phyloP scores from a whole-genome alignment of 768 basidiomycete species.

The Tricholoma bakamatsutake region DNA sequence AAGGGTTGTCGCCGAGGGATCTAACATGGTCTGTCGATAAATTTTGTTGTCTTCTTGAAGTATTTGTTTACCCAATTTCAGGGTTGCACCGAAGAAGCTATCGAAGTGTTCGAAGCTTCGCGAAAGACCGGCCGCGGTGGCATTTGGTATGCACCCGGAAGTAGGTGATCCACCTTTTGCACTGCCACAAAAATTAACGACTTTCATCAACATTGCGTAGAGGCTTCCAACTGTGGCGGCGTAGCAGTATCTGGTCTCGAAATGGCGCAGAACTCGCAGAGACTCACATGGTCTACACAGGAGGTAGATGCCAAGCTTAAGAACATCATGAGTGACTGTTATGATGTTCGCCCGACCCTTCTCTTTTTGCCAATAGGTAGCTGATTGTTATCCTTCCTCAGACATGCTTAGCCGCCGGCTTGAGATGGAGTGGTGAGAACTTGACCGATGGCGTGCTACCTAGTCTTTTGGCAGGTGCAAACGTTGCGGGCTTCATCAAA shows the following conservation, averaged over 20 bases:
- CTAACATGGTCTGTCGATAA: constrained; percentile 48
- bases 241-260: constrained; percentile 75
- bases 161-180: constrained; percentile 25
- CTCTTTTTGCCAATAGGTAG: neutral
- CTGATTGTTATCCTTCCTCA: constrained; percentile 5
- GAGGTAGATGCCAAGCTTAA: constrained; percentile 68
- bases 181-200: neutral
- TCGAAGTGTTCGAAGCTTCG: constrained; percentile 63
- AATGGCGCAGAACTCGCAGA: constrained; percentile 75
- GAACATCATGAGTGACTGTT: constrained; percentile 66
- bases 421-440: constrained; percentile 50
- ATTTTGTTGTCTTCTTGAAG: neutral
- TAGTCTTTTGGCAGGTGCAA: constrained; percentile 57
- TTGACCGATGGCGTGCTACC: constrained; percentile 35
- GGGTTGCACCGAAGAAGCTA: constrained; percentile 68
- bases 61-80: constrained; percentile 8
- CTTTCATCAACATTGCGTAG: constrained; percentile 12
- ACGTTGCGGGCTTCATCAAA: constrained; percentile 69
- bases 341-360: constrained; percentile 26
- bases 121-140: constrained; percentile 43
- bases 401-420: constrained; percentile 54
- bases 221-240: constrained; percentile 64
- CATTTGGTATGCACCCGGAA: constrained; percentile 73
- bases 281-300: constrained; percentile 53
- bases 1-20: constrained; percentile 69